Evolutionary conservation across 331 rosid species (phyloP).

Genomic region (Quercus phellos): DNA sequence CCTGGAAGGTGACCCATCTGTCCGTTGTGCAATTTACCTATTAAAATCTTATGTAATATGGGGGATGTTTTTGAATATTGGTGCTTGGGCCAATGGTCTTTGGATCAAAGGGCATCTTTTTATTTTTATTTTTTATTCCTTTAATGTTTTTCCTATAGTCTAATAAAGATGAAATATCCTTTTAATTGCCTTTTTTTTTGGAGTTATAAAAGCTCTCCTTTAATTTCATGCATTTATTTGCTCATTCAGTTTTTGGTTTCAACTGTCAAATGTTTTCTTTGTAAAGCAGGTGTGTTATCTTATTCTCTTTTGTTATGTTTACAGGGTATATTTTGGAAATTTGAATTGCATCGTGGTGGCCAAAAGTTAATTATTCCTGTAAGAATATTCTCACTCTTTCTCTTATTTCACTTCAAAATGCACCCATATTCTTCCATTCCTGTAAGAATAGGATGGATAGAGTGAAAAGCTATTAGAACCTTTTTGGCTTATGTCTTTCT

Average conservation of each 20-base stretch:
- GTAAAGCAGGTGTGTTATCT: not conserved
- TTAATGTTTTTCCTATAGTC: not conserved
- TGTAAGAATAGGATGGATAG: not conserved
- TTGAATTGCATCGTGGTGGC: conserved; percentile 84
- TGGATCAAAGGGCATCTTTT: not conserved
- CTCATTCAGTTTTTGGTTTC: conserved; percentile 2
- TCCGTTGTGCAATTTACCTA: not conserved
- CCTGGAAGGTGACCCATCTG: not conserved
- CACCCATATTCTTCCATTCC: not conserved
- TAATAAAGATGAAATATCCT: not conserved
- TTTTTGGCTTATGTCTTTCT: conserved; percentile 1
- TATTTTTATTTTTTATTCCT: not conserved
- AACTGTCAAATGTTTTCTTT: conserved; percentile 8
- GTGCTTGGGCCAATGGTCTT: not conserved
- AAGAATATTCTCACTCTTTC: conserved; percentile 32
- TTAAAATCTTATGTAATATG: not conserved
- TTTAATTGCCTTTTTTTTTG: not conserved
- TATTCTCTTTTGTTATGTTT: conserved; percentile 9
- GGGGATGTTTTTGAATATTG: not conserved
- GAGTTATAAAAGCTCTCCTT: not conserved
- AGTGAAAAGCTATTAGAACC: not conserved
- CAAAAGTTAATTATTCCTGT: conserved; percentile 88
- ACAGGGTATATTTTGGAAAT: conserved; percentile 89
- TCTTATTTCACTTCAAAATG: not conserved
- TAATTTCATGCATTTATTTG: not conserved